Evolutionary conservation across 495 filamentous ascomycete genomes (phyloP).

Genomic region (Beverwykella pulmonaria): DNA sequence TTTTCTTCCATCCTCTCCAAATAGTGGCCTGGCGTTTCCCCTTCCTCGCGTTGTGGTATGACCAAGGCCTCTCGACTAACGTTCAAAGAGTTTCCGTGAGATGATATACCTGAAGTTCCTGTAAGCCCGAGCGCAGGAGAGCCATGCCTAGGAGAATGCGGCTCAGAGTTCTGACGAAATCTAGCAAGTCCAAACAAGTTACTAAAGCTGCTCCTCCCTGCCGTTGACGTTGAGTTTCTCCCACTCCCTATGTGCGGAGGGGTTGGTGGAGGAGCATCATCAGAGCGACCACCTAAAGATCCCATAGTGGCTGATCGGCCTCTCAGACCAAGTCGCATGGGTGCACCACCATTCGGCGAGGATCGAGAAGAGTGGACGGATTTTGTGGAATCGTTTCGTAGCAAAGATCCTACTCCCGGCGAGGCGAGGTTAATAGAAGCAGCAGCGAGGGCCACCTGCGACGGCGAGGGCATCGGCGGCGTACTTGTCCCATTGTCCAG

Average conservation of each 20-base stretch:
- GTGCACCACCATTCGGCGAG: slow-evolving; percentile 40
- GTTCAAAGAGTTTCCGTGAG: slow-evolving; percentile 72
- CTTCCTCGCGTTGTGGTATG: slow-evolving; percentile 78
- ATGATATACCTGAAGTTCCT: slow-evolving; percentile 67
- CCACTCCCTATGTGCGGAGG: slow-evolving; percentile 47
- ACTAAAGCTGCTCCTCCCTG: slow-evolving; percentile 84
- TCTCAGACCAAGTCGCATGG: slow-evolving; percentile 58
- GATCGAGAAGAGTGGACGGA: slow-evolving; percentile 72
- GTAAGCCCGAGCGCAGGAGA: slow-evolving; percentile 55
- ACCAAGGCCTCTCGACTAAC: slow-evolving; percentile 63
- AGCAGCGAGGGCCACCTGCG: slow-evolving; percentile 55
- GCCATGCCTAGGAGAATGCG: slow-evolving; percentile 62
- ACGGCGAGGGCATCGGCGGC: slow-evolving; percentile 61
- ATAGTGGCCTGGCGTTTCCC: slow-evolving; percentile 89
- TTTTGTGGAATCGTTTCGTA: slow-evolving; percentile 65
- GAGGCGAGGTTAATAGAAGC: slow-evolving; percentile 46
- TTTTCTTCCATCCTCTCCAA: slow-evolving; percentile 77
- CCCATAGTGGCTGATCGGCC: slow-evolving; percentile 89
- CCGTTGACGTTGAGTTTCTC: slow-evolving; percentile 79
- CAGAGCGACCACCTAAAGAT: slow-evolving; percentile 61
- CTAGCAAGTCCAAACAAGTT: slow-evolving; percentile 78
- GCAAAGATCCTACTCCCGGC: slow-evolving; percentile 49
- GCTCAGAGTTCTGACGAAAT: slow-evolving; percentile 76
- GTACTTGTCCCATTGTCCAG: slow-evolving; percentile 48
- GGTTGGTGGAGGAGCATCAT: slow-evolving; percentile 61